Evolutionary conservation across 164 flowering plant genomes (phyloP), one percentile per base, ranked within the genome.

Genomic region (Nymphaea thermarum): DNA sequence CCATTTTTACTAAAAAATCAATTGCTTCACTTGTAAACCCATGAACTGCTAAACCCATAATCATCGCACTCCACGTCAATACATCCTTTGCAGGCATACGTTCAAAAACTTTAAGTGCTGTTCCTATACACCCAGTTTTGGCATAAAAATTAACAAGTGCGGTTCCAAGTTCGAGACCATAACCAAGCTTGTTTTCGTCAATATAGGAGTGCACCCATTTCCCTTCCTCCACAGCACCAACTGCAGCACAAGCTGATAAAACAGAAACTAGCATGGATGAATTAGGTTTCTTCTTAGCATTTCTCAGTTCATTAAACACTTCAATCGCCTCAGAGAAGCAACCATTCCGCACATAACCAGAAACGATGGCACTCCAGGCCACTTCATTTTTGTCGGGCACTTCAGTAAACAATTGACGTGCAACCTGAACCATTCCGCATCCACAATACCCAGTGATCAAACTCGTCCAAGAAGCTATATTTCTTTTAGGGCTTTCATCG

Each of bases 11-110:
- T n/a, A 71, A 71, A 43, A 51, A 51, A 2, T 42, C 44, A 11
- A 67, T 36, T 36, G 74, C 66, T 36, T 44, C 57, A 67, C 51
- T 8, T 44, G 62, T 71, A 36, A 25, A 16, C 6, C 74, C 74
- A 62, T 71, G 62, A 43, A 64, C 15, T 51, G 74, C 74, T 14
- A 71, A 63, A 41, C 74, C 74, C 67, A 43, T 43, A 5, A 71
- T 71, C 74, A 71, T 66, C 5, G 74, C 74, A 43, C 70, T 71
- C 74, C 74, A 71, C 43, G 74, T 63, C 63, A 63, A 42, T 8
- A 71, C 74, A 53, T 71, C 74, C 43, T 67, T 71, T 3, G 18
- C 47, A 42, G 43, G 70, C 66, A 71, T 67, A 51, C 53, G 51
- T 17, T 18, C 14, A 43, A 71, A 71, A 4, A 57, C 64, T 42